These are phyloP conservation scores for Heliamphora ciliata DNA, from an alignment of 179 eudicot species.

Conservation along the genomic window DNA sequence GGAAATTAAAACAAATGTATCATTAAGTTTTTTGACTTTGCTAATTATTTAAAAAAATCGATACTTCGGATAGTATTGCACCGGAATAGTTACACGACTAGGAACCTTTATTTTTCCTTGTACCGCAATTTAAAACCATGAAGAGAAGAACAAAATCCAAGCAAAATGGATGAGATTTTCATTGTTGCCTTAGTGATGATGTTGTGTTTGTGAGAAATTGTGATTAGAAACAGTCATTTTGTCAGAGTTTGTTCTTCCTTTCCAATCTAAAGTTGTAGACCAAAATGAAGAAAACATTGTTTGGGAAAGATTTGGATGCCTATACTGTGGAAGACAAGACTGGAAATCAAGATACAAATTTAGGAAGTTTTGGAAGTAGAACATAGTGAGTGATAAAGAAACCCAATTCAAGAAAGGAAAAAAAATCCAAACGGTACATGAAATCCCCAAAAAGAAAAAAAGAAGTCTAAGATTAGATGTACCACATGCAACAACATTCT, in stretches of 20 bases:
- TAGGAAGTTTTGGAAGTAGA: slow-evolving; percentile 23
- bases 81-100: too few species aligned
- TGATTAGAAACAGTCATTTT: not conserved
- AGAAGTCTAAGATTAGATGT: too few species aligned
- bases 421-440: slow-evolving; percentile 24
- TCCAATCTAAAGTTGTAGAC: slow-evolving; percentile 12
- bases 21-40: too few species aligned
- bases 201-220: slow-evolving; percentile 2
- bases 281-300: slow-evolving; percentile 27
- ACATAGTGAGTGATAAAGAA: slow-evolving; percentile 26
- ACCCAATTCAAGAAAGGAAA: slow-evolving; percentile 30
- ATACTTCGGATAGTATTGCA: too few species aligned
- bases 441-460: slow-evolving; percentile 16
- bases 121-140: not conserved
- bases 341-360: slow-evolving; percentile 31
- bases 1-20: too few species aligned
- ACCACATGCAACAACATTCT: not conserved
- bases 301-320: slow-evolving; percentile 21
- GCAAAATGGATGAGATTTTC: not conserved
- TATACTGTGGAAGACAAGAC: slow-evolving; percentile 49
- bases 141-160: not conserved
- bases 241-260: slow-evolving; percentile 11
- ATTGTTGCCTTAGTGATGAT: not conserved
- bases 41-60: too few species aligned
- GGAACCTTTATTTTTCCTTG: too few species aligned